Conservation (phyloP, 352 stramenopile genomes). For the Thraustotheca clavata region DNA sequence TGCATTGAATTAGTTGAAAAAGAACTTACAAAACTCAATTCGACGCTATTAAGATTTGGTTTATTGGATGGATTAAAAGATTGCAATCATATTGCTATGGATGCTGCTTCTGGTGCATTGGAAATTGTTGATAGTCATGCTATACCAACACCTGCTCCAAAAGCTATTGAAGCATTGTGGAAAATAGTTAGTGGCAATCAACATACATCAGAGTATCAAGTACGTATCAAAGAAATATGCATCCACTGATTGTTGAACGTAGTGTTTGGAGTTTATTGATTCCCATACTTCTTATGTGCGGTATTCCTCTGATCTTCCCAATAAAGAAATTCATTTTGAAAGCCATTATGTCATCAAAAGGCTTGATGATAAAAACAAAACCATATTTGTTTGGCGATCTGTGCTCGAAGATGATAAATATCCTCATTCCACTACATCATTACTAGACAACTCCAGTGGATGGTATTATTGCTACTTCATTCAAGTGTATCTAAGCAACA, state of each 20-base stretch:
- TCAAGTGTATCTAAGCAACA: background rate
- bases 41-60: background rate
- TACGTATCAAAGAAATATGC: background rate
- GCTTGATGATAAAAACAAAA: background rate
- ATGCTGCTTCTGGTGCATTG: background rate
- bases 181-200: background rate
- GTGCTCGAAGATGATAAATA: background rate
- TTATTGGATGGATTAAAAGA: background rate
- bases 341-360: background rate
- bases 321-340: background rate
- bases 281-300: background rate
- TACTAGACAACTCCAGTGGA: slow-evolving; percentile 1
- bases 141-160: background rate
- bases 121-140: background rate
- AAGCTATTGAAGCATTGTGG: background rate
- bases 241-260: background rate
- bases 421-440: background rate
- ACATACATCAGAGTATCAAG: background rate
- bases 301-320: too few relatives aligned
- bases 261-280: background rate
- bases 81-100: background rate
- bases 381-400: background rate
- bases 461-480: background rate
- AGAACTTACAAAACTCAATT: background rate
- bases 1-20: background rate